Conservation (phyloP, 805 yeast genomes). For the Blastobotrys americana region DNA sequence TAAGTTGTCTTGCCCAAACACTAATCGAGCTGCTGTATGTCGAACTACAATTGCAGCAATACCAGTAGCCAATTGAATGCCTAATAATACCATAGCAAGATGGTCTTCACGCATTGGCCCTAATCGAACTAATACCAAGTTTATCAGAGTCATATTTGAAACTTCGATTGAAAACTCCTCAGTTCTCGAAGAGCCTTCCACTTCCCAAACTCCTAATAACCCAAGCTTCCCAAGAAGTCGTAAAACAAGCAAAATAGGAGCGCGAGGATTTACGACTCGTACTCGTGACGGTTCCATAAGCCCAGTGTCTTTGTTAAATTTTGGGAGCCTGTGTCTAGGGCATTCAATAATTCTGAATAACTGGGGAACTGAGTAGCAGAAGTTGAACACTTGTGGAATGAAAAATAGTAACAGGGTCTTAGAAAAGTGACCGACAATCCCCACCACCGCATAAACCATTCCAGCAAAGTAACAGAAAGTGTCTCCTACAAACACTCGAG, state of each 20-base stretch:
- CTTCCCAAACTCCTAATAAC: constrained; percentile 41
- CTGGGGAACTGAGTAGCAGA: constrained; percentile 88
- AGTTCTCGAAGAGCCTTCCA: constrained; percentile 7
- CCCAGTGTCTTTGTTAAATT: constrained; percentile 59
- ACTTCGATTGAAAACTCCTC: constrained; percentile 36
- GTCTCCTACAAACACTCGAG: constrained; percentile 93
- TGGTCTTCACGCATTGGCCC: constrained; percentile 87
- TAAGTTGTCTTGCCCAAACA: constrained; percentile 85
- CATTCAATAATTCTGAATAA: constrained; percentile 80
- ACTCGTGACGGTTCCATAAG: constrained; percentile 63
- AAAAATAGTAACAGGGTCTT: constrained; percentile 83
- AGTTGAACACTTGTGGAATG: constrained; percentile 86
- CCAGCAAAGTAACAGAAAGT: constrained; percentile 98
- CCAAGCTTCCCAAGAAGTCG: constrained; percentile 40
- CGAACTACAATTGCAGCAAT: constrained; percentile 58
- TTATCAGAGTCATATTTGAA: constrained; percentile 83
- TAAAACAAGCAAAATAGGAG: constrained; percentile 31
- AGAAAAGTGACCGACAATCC: constrained; percentile 92
- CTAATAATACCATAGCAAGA: constrained; percentile 54
- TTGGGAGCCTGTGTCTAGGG: constrained; percentile 92
- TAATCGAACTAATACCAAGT: constrained; percentile 70
- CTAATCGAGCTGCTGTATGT: constrained; percentile 76
- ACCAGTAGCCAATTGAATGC: constrained; percentile 61
- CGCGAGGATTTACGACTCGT: constrained; percentile 24
- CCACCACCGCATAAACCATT: constrained; percentile 96